Base-by-base conservation (phyloP, 352 stramenopile genomes). In the Lagenidium sp. region DNA sequence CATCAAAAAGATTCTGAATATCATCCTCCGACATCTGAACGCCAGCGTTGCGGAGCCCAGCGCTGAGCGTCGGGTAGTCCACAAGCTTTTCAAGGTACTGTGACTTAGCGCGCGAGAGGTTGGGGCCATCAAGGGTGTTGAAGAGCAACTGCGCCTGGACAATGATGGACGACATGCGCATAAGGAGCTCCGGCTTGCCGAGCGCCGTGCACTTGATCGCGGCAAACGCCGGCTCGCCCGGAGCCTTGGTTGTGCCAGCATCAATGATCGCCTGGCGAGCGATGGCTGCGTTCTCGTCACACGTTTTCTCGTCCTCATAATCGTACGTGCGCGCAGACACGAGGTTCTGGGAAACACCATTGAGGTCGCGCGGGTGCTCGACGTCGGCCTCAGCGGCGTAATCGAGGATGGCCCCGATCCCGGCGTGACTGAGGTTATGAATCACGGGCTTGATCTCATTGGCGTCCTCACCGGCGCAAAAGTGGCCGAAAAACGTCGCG, bases 121-220 rank as follows among this genome's bases (percentile, higher is more conserved):
- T 86, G 6, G 71, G 72, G 0, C 59, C 59, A 55, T 98, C 93
- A 41, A 98, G 89, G 50, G 85, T 85, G 41, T 88, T 51, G 66
- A 98, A 98, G 18, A 98, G 69, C 36, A 88, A 63, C 39, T 95
- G 75, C 1, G 84, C 71, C 59, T 97, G 90, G 25, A 96, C 73
- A 45, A 98, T 95, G 52, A 94, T 93, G 26, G 58, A 77, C 24
- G 86, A 97, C 75, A 98, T 94, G 58, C 90, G 82, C 67, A 97
- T 88, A 25, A 99, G 70, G 38, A 99, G 57, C 46, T 97, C 73
- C 0, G 96, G 96, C 68, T 98, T 97, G 25, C 92, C 92, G 11
- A 99, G 64, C 16, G 95, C 95, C 32, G 96, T 99, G 42, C 97
- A 88, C 68, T 99, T 99, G 53, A 99, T 90, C 24, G 95, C 95